Percentiles rank a stretch among this genome's conserved stretches.
Conservation (phyloP, 2,329 filamentous ascomycete genomes). For the Cercospora nicotianae region DNA sequence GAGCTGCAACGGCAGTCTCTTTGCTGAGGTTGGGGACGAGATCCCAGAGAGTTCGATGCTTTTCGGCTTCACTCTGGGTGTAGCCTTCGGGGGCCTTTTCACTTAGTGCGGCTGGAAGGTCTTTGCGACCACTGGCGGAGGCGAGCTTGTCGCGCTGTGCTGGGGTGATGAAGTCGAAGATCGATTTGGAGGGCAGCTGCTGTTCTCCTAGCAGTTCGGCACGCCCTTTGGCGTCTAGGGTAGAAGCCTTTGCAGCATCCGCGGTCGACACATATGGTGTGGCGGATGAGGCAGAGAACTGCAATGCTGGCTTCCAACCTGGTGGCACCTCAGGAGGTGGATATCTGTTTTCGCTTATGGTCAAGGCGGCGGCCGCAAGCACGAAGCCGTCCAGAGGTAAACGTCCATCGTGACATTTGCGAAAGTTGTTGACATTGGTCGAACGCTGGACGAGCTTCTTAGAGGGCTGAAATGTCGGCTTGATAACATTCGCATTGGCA, state of each 20-base stretch:
- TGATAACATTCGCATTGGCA: constrained; percentile 23
- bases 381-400: constrained; percentile 79
- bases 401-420: constrained; percentile 80
- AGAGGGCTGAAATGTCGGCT: constrained; percentile 72
- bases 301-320: constrained; percentile 67
- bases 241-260: constrained; percentile 75
- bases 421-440: constrained; percentile 50
- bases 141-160: constrained; percentile 75
- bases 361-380: constrained; percentile 55
- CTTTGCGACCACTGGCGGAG: constrained; percentile 68
- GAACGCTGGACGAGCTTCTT: constrained; percentile 53
- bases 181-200: constrained; percentile 82
- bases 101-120: constrained; percentile 75
- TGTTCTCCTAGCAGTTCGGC: constrained; percentile 79
- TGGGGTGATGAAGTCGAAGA: constrained; percentile 88
- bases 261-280: constrained; percentile 63
- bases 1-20: constrained; percentile 46
- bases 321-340: constrained; percentile 66
- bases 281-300: constrained; percentile 35
- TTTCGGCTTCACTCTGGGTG: constrained; percentile 63
- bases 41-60: constrained; percentile 55
- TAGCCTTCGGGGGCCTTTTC: constrained; percentile 68
- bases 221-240: constrained; percentile 71
- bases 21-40: constrained; percentile 48
- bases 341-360: constrained; percentile 54